phyloP scores from a whole-genome alignment of 2,329 filamentous ascomycete species.

The Stylonectria norvegica region DNA sequence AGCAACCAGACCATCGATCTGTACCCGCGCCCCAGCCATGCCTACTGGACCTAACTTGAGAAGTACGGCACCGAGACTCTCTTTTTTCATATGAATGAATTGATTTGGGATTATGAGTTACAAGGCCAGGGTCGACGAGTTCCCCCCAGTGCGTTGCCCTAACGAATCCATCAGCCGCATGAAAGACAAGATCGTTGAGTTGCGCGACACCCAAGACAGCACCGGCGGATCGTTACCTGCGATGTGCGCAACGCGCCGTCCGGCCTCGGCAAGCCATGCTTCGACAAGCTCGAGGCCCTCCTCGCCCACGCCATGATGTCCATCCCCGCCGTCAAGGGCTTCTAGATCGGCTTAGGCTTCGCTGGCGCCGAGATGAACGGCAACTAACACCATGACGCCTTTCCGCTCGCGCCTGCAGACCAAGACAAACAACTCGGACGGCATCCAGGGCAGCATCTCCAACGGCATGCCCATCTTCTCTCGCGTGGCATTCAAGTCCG shows the following conservation, averaged over 20 bases:
- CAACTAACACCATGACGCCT: slow-evolving; percentile 84
- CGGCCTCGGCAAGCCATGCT: slow-evolving; percentile 88
- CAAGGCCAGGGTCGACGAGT: slow-evolving; percentile 73
- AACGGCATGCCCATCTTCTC: slow-evolving; percentile 96
- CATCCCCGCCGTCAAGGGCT: slow-evolving; percentile 93
- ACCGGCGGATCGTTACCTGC: slow-evolving; percentile 95
- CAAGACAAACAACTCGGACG: slow-evolving; percentile 91
- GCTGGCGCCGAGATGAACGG: slow-evolving; percentile 81
- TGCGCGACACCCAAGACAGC: slow-evolving; percentile 76
- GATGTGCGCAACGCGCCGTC: slow-evolving; percentile 82
- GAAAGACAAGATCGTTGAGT: slow-evolving; percentile 74
- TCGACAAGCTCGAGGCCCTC: slow-evolving; percentile 91
- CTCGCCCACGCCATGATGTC: slow-evolving; percentile 92
- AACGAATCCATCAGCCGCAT: slow-evolving; percentile 65
- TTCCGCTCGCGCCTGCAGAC: slow-evolving; percentile 49
- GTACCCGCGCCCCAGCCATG: slow-evolving; percentile 88
- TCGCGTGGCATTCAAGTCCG: slow-evolving; percentile 92
- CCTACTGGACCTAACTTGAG: slow-evolving; percentile 94
- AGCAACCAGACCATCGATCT: slow-evolving; percentile 83
- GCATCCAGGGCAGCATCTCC: slow-evolving; percentile 91
- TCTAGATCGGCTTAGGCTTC: slow-evolving; percentile 93
- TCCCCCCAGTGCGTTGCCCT: slow-evolving; percentile 85
- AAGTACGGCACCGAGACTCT: slow-evolving; percentile 75
- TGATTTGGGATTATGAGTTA: no score
- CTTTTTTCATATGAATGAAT: no score